Evolutionary conservation across 2,329 filamentous ascomycete genomes (phyloP).

Genomic region (Fusarium newnesense): DNA sequence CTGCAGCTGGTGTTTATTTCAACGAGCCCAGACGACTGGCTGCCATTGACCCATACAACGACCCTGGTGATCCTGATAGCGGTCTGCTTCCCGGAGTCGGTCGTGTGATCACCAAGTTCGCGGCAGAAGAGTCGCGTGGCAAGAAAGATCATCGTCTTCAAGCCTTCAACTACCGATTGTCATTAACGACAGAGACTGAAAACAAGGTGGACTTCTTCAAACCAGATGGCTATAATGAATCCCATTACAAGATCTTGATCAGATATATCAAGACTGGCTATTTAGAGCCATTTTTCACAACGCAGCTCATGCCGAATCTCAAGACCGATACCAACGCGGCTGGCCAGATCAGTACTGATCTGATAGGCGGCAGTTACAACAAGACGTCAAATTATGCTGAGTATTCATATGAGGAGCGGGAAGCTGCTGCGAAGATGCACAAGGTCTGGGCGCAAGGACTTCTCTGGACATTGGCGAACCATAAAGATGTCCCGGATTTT

Average conservation of each 20-base stretch:
- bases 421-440: neutral
- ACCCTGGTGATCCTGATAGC: slow-evolving; percentile 2
- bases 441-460: slow-evolving; percentile 28
- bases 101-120: neutral
- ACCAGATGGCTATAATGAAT: slow-evolving; percentile 23
- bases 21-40: neutral
- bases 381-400: slow-evolving; percentile 24
- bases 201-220: slow-evolving; percentile 29
- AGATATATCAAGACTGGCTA: slow-evolving; percentile 27
- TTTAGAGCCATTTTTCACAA: slow-evolving; percentile 12
- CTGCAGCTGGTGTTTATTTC: slow-evolving; percentile 18
- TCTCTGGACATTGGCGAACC: slow-evolving; percentile 25
- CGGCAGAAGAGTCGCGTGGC: neutral
- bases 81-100: slow-evolving; percentile 19
- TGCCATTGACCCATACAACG: slow-evolving; percentile 11
- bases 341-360: slow-evolving; percentile 29
- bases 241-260: slow-evolving; percentile 21
- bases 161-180: slow-evolving; percentile 29
- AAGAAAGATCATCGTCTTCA: slow-evolving; percentile 30
- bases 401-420: slow-evolving; percentile 18
- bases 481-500: neutral
- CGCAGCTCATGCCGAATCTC: slow-evolving; percentile 27
- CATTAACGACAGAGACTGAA: neutral
- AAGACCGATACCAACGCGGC: slow-evolving; percentile 31
- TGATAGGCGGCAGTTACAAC: slow-evolving; percentile 28